Evolutionary conservation across 2,329 filamentous ascomycete genomes (phyloP).

Genomic region (Clonostachys solani): DNA sequence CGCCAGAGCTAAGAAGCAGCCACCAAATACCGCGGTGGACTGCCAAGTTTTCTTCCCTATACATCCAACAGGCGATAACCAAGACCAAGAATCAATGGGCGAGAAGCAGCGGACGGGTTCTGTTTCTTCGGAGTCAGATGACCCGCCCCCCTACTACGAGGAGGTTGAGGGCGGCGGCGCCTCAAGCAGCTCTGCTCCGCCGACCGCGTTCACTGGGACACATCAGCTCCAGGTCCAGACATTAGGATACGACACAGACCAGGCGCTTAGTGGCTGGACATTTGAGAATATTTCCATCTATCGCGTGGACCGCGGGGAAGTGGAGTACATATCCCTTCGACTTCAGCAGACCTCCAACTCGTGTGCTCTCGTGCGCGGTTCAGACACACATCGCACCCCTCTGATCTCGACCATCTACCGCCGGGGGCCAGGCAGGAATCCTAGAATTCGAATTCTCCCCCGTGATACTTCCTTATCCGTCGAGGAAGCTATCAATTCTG

Average conservation of each 20-base stretch:
- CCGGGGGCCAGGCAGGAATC: conserved; percentile 9
- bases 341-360: conserved; percentile 12
- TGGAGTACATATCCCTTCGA: conserved; percentile 10
- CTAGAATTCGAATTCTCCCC: conserved; percentile 9
- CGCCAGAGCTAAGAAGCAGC: no score
- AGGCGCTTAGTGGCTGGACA: conserved; percentile 1
- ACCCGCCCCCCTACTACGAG: no score
- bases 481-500: conserved; percentile 9
- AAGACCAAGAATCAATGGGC: no score
- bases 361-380: conserved; percentile 10
- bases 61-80: no score
- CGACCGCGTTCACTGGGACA: conserved; percentile 1
- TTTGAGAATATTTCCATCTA: conserved; percentile 51
- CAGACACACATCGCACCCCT: conserved; percentile 3
- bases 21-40: no score
- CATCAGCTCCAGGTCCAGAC: conserved; percentile 3
- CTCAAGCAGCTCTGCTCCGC: background rate
- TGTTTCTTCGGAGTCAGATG: no score
- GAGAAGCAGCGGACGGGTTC: no score
- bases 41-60: no score
- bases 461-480: conserved; percentile 4
- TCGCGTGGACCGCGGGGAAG: conserved; percentile 1
- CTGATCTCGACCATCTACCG: conserved; percentile 14
- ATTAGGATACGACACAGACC: conserved; percentile 2
- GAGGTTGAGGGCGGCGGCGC: no score